Conservation (phyloP, 2,329 filamentous ascomycete genomes). For the Trichoderma koningii region DNA sequence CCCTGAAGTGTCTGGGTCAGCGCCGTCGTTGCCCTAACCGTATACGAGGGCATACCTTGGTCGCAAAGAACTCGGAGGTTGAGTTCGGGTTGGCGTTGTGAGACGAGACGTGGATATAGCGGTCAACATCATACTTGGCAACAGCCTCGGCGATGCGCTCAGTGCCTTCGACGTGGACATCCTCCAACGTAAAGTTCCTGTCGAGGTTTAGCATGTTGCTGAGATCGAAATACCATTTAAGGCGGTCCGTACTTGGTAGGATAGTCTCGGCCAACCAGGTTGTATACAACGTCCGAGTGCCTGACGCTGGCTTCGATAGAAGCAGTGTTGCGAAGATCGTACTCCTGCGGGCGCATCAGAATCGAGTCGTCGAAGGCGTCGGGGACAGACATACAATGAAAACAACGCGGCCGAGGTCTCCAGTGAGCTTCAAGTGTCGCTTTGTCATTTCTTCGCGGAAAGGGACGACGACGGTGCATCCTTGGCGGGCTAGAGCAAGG, state of each 20-base stretch:
- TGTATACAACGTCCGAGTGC: constrained; percentile 97
- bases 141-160: constrained; percentile 91
- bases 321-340: constrained; percentile 88
- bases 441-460: constrained; percentile 98
- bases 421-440: constrained; percentile 93
- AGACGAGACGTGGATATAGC: constrained; percentile 94
- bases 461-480: constrained; percentile 91
- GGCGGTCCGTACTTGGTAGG: constrained; percentile 75
- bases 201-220: constrained; percentile 31
- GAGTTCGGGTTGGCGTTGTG: constrained; percentile 85
- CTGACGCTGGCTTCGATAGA: constrained; percentile 96
- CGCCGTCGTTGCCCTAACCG: too few relatives aligned
- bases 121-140: constrained; percentile 96
- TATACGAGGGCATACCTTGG: constrained; percentile 62
- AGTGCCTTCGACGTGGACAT: constrained; percentile 90
- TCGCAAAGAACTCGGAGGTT: constrained; percentile 83
- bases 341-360: constrained; percentile 64
- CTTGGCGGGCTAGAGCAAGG: constrained; percentile 69
- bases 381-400: constrained; percentile 66
- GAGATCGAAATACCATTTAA: neutral
- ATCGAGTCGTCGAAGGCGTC: neutral
- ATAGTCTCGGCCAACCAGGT: constrained; percentile 90
- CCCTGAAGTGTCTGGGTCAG: constrained; percentile 51
- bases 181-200: constrained; percentile 89
- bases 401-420: constrained; percentile 84